phyloP scores from a whole-genome alignment of 352 stramenopile species.

The Globisporangium lucens region DNA sequence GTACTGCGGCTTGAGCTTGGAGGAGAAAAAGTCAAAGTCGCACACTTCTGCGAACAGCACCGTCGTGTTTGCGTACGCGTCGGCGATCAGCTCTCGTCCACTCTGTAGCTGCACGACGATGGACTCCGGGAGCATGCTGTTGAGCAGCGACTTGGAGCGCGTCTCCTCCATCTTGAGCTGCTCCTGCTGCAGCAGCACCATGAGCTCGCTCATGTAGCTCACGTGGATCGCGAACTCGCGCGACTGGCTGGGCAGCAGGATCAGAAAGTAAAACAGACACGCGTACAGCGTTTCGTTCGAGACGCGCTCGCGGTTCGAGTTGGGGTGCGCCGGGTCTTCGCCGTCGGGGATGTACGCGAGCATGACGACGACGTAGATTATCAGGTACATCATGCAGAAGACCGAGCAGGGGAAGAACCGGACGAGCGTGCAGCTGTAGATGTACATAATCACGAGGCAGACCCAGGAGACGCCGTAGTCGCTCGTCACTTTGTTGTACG shows the following conservation, averaged over 20 bases:
- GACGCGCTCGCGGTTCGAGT: conserved; percentile 36
- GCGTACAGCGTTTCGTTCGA: conserved; percentile 79
- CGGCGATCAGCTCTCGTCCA: conserved; percentile 77
- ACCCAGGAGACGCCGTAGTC: conserved; percentile 82
- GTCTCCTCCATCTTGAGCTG: conserved; percentile 81
- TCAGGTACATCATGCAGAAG: conserved; percentile 61
- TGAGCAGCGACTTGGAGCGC: conserved; percentile 72
- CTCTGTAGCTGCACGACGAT: conserved; percentile 75
- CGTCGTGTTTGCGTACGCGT: conserved; percentile 71
- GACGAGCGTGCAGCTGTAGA: conserved; percentile 80
- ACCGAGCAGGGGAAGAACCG: conserved; percentile 77
- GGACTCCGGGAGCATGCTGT: conserved; percentile 80
- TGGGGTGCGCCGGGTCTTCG: conserved; percentile 22
- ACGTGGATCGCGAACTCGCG: conserved; percentile 80
- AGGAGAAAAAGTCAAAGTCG: conserved; percentile 85
- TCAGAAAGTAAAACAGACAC: conserved; percentile 80
- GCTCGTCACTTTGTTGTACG: conserved; percentile 83
- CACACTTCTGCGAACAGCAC: conserved; percentile 81
- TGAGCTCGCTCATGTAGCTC: conserved; percentile 84
- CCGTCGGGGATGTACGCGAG: conserved; percentile 51
- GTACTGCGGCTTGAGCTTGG: conserved; percentile 72
- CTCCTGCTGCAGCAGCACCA: conserved; percentile 78
- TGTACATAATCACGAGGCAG: conserved; percentile 82
- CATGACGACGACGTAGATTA: conserved; percentile 73
- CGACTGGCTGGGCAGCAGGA: conserved; percentile 68